Evolutionary conservation across 2,329 filamentous ascomycete genomes (phyloP).

Genomic region (Drechslerella dactyloides): DNA sequence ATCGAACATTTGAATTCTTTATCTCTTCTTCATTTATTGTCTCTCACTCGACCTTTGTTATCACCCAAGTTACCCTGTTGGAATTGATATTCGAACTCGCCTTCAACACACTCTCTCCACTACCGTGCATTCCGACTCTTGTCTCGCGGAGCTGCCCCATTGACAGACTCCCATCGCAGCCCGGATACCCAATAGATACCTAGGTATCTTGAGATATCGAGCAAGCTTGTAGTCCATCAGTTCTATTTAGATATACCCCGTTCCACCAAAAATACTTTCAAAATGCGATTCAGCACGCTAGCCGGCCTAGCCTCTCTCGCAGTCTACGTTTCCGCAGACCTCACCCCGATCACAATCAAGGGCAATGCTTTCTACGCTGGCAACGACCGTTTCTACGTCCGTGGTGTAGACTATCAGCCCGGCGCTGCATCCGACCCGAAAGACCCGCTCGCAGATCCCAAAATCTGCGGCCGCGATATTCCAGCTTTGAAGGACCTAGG

Average conservation of each 20-base stretch:
- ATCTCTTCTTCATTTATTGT: slow-evolving; percentile 52
- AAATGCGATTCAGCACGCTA: slow-evolving; percentile 65
- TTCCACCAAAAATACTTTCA: slow-evolving; percentile 14
- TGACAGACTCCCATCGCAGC: background rate
- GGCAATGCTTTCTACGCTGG: slow-evolving; percentile 68
- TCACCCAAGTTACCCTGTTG: slow-evolving; percentile 28
- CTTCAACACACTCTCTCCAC: slow-evolving; percentile 28
- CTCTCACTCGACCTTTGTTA: slow-evolving; percentile 37
- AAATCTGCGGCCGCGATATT: slow-evolving; percentile 78
- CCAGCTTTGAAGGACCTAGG: slow-evolving; percentile 81
- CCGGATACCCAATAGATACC: background rate
- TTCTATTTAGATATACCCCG: background rate
- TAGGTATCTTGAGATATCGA: background rate
- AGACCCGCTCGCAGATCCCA: slow-evolving; percentile 77
- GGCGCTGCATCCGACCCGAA: slow-evolving; percentile 67
- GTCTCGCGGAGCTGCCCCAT: background rate
- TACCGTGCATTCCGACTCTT: background rate
- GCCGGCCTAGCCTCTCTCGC: slow-evolving; percentile 57
- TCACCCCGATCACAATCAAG: slow-evolving; percentile 45
- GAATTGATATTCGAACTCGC: background rate
- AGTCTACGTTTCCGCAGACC: slow-evolving; percentile 50
- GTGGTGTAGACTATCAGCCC: slow-evolving; percentile 71
- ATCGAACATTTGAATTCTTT: slow-evolving; percentile 17
- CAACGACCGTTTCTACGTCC: slow-evolving; percentile 67
- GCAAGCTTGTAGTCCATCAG: no score